Evolutionary conservation across 1,284 basidiomycete genomes (phyloP), one percentile per base, ranked within the genome.

Genomic region (Boletus mariae): DNA sequence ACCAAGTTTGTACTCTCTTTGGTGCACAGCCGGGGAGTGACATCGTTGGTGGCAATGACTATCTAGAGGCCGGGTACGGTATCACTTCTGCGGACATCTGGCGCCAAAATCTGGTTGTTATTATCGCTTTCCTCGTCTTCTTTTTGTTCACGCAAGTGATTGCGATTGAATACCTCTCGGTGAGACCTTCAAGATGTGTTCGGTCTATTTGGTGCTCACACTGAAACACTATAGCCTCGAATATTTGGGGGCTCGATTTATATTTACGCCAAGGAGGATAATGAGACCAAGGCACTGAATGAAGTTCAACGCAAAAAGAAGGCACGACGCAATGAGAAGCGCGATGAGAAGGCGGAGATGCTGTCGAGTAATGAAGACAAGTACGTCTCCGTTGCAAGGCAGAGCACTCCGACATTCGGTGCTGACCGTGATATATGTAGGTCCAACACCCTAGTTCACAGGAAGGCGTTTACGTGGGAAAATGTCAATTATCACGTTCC

Each of bases 401-500:
- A 12, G 12, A 28, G 6, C 26, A 6, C n/a, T 31, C n/a, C 28
- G 38, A 20, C 11, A 11, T 41, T 31, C 43, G 43, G 3, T 8
- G 3, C 17, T 45, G 28, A 45, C 26, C 4, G 0, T 31, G 10
- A 31, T 5, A 17, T 13, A 41, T 23, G 38, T 40, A 31, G 28
- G n/a, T 45, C 43, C 8, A 40, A 9, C 17, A 25, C 34, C 10
- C 37, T 42, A 5, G 54, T 58, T 32, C 70, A 80, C 55, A 72
- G 76, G 49, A 80, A 75, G 58, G 75, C 82, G 0, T 85, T 90
- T 62, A 85, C 86, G 0, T 90, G 86, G 86, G 82, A 87, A 63
- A 70, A 72, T 12, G 68, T 90, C 55, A 85, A 85, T 63, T 92
- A 92, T 61, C 76, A 82, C 60, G 86, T 94, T 26, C 85, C 84